A percentile compares a stretch with the other conserved stretches of the same genome.
Conservation (phyloP, 257 asterid genomes). For the Sherardia arvensis region DNA sequence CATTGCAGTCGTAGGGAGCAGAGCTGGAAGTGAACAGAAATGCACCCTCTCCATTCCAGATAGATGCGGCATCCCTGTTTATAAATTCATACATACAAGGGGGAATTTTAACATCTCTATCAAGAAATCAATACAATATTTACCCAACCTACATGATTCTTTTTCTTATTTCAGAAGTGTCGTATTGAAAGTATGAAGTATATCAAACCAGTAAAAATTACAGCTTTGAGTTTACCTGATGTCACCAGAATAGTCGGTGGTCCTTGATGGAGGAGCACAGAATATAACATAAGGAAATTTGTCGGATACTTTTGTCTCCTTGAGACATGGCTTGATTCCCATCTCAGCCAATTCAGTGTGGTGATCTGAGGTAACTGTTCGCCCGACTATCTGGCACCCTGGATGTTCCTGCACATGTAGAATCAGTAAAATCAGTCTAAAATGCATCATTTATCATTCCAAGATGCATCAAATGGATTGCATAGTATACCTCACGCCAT, state of each 20-base stretch:
- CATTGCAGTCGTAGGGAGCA: constrained; percentile 80
- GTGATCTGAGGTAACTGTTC: constrained; percentile 67
- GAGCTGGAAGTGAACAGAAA: constrained; percentile 94
- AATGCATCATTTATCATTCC: background rate
- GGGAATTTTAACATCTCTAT: no score
- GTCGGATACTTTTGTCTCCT: constrained; percentile 32
- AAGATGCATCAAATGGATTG: background rate
- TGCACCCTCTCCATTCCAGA: constrained; percentile 91
- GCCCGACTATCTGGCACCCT: constrained; percentile 67
- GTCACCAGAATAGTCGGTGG: constrained; percentile 73
- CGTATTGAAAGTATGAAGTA: background rate
- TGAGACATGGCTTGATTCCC: constrained; percentile 66
- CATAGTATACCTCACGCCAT: constrained; percentile 68
- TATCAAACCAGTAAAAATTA: background rate
- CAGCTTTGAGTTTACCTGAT: constrained; percentile 40
- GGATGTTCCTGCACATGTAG: constrained; percentile 53
- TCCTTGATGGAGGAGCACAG: constrained; percentile 84
- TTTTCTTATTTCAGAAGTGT: no score
- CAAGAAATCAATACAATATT: no score
- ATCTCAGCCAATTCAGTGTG: constrained; percentile 67
- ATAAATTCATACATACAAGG: background rate
- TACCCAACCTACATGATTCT: background rate
- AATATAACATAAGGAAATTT: constrained; percentile 84
- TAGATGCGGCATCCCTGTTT: constrained; percentile 73
- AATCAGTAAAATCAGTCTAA: background rate